phyloP scores from a whole-genome alignment of 1,284 basidiomycete genomes.

The Athelia psychrophila region DNA sequence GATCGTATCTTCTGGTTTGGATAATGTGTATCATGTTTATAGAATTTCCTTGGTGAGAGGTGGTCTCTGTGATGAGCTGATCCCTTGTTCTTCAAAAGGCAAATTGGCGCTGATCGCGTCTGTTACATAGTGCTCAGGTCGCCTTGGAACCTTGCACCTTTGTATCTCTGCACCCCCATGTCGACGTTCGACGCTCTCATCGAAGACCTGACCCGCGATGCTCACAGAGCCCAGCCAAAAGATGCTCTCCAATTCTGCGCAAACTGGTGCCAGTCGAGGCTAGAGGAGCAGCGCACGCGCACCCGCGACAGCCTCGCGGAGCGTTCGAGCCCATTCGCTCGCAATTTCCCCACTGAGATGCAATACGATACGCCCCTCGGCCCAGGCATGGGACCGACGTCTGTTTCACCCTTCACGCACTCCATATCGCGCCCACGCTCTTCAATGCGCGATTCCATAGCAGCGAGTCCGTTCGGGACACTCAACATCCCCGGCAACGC shows the following conservation, averaged over 20 bases:
- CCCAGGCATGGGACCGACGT: slow-evolving; percentile 26
- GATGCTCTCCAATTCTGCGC: slow-evolving; percentile 94
- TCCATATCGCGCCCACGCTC: slow-evolving; percentile 45
- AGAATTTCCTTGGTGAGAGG: no score
- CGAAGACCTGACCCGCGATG: slow-evolving; percentile 85
- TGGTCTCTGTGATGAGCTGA: no score
- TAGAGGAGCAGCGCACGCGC: slow-evolving; percentile 79
- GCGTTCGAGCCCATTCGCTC: slow-evolving; percentile 43
- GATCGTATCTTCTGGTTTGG: slow-evolving; percentile 31
- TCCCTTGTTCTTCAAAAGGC: slow-evolving; percentile 1
- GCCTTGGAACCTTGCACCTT: no score
- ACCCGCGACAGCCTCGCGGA: slow-evolving; percentile 63
- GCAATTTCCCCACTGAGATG: slow-evolving; percentile 54
- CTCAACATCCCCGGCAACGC: slow-evolving; percentile 78
- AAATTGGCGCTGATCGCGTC: not conserved
- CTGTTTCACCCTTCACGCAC: slow-evolving; percentile 50
- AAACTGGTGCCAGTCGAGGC: slow-evolving; percentile 89
- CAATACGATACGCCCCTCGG: slow-evolving; percentile 55
- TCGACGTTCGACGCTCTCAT: slow-evolving; percentile 81
- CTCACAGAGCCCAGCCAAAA: slow-evolving; percentile 78
- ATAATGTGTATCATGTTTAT: slow-evolving; percentile 14
- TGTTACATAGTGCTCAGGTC: not conserved
- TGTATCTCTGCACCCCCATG: slow-evolving; percentile 27
- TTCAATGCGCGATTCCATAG: slow-evolving; percentile 42
- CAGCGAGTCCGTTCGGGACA: slow-evolving; percentile 55